Base-by-base conservation (phyloP, 2,329 filamentous ascomycete species). In the Emericellopsis cladophorae region DNA sequence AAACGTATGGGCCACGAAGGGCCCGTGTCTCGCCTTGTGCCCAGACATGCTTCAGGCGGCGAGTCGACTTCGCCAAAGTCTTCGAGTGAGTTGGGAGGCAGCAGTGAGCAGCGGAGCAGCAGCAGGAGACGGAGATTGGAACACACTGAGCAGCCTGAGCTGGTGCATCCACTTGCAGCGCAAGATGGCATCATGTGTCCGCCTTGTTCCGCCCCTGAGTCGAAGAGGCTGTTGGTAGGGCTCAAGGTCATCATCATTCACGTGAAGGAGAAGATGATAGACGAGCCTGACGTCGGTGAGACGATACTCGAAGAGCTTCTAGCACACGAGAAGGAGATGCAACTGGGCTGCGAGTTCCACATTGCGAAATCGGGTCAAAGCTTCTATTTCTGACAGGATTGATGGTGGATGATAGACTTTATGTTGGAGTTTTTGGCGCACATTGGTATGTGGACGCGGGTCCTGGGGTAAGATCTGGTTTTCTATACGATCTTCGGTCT, bases 191-290 rank as follows among this genome's bases (percentile, higher is more conserved):
- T 29, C 4, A 12, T 29, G 26, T 9, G 26, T 12, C 26, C 26
- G 8, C 26, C 26, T 7, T 9, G 3, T 9, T 7, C n/a, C 8
- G n/a, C 6, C 14, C 18, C 4, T 9, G 22, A 42, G 21, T 37
- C 41, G 14, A 49, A 45, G 6, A 43, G 54, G 53, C 79, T 79
- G 7, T 67, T 98, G 5, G 66, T 70, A 40, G 88, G 87, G 0
- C 56, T 96, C 23, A 83, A 79, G 46, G 68, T 98, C 2, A 79
- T 95, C 39, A 77, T 96, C 42, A 96, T 96, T 31, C 92, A 98
- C 55, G 76, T 96, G 53, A 98, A 98, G 58, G 90, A 96, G 48
- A 81, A 74, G 18, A 64, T 95, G 42, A 67, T 70, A 8, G 88
- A 95, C 54, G 85, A 78, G 0, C 75, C 76, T 64, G 37, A 76